A percentile compares a stretch with the other conserved stretches of the same genome.
Evolutionary conservation across 306 rosid species (phyloP).

Genomic region (Potentilla sterilis): DNA sequence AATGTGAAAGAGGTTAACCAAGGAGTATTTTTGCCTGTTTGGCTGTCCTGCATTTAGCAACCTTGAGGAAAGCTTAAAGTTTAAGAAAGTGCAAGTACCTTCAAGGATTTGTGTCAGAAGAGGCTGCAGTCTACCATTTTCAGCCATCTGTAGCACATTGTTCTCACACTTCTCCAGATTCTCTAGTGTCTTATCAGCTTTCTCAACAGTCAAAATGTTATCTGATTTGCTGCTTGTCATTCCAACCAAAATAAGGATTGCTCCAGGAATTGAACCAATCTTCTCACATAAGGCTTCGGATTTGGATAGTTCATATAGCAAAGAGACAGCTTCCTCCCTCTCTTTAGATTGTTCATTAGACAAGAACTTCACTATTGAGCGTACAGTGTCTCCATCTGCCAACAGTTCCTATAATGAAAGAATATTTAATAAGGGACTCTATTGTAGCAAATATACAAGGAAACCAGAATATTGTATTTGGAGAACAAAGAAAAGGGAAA

Average conservation of each 20-base stretch:
- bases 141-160: constrained; percentile 96
- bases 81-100: constrained; percentile 47
- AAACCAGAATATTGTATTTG: constrained; percentile 30
- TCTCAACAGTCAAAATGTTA: constrained; percentile 66
- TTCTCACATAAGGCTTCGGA: constrained; percentile 78
- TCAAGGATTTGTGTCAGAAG: constrained; percentile 84
- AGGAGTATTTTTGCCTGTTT: constrained; percentile 1
- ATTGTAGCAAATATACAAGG: constrained; percentile 17
- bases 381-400: constrained; percentile 92
- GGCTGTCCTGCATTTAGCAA: neutral
- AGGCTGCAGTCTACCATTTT: constrained; percentile 80
- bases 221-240: constrained; percentile 94
- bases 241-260: constrained; percentile 93
- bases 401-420: constrained; percentile 63
- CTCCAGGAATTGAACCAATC: constrained; percentile 90
- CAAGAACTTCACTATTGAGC: constrained; percentile 81
- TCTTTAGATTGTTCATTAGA: constrained; percentile 74
- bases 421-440: constrained; percentile 31
- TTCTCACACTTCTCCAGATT: constrained; percentile 79
- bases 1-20: neutral
- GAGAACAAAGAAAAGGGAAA: neutral
- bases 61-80: constrained; percentile 7
- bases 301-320: constrained; percentile 92
- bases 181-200: constrained; percentile 75
- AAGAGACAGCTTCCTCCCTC: constrained; percentile 89